These are phyloP conservation scores for Penicillium nucicola DNA, from an alignment of 495 filamentous ascomycete species.

Conservation along the genomic window DNA sequence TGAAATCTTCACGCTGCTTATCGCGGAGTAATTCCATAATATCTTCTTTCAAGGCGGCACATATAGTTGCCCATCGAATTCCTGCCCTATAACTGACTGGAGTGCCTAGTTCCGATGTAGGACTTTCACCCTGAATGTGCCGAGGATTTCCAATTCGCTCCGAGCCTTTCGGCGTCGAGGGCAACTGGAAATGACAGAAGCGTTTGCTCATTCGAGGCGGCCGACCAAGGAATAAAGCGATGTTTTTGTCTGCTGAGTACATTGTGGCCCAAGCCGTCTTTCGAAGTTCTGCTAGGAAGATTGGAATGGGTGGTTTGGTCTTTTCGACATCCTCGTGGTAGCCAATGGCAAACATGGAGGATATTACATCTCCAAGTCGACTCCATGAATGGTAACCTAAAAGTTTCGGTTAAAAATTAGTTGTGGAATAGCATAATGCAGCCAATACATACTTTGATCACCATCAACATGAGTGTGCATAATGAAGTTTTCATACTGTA, in stretches of 20 bases:
- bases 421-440: neutral
- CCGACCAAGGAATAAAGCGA: slow-evolving; percentile 42
- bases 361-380: slow-evolving; percentile 38
- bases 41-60: slow-evolving; percentile 38
- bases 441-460: slow-evolving; percentile 35
- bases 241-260: slow-evolving; percentile 43
- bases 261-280: slow-evolving; percentile 36
- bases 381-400: slow-evolving; percentile 43
- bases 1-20: slow-evolving; percentile 18
- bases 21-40: slow-evolving; percentile 35
- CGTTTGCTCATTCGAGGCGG: slow-evolving; percentile 40
- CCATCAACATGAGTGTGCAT: slow-evolving; percentile 42
- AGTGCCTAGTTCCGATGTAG: neutral
- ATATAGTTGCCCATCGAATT: slow-evolving; percentile 37
- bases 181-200: slow-evolving; percentile 41
- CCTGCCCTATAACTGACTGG: slow-evolving; percentile 27
- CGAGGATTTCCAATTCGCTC: slow-evolving; percentile 4
- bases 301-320: slow-evolving; percentile 23
- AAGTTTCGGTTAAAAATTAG: neutral
- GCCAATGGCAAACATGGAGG: slow-evolving; percentile 40
- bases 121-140: slow-evolving; percentile 2
- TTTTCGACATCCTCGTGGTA: slow-evolving; percentile 41
- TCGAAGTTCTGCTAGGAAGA: slow-evolving; percentile 34
- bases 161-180: slow-evolving; percentile 8
- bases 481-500: slow-evolving; percentile 47